These are phyloP conservation scores for Entophlyctis luteolus DNA, from an alignment of 192 early-diverging fungal genomes.

Conservation along the genomic window DNA sequence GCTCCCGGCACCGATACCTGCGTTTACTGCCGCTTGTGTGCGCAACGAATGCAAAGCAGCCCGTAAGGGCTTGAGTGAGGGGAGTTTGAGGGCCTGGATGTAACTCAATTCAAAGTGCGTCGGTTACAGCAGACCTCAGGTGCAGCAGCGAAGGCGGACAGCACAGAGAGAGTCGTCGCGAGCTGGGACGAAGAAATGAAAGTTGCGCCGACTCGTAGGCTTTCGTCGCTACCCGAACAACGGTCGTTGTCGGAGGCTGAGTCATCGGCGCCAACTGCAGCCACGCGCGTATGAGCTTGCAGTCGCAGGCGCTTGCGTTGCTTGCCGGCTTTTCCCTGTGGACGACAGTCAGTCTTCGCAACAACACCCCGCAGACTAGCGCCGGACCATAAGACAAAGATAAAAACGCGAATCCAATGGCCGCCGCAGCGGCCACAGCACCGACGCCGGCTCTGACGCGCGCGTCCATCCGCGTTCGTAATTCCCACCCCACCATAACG, in stretches of 20 bases:
- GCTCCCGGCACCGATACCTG: constrained; percentile 33
- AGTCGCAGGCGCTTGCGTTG: constrained; percentile 52
- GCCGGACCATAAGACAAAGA: no score
- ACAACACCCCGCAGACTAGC: no score
- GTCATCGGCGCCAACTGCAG: no score
- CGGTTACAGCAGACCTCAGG: constrained; percentile 20
- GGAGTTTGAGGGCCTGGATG: constrained; percentile 35
- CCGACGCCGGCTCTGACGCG: neutral
- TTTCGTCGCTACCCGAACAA: neutral
- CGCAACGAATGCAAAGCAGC: constrained; percentile 50
- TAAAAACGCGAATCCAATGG: no score
- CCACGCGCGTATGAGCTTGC: no score
- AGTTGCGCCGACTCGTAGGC: neutral
- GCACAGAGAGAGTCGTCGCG: constrained; percentile 45
- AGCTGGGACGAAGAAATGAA: constrained; percentile 43
- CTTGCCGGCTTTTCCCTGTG: constrained; percentile 57
- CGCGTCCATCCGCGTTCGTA: no score
- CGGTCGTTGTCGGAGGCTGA: neutral
- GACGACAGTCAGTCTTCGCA: no score
- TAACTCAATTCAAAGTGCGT: neutral
- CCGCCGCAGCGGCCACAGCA: no score
- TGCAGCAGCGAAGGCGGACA: constrained; percentile 40
- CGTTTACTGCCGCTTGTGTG: constrained; percentile 34
- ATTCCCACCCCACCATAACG: no score
- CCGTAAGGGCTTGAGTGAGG: constrained; percentile 51